Evolutionary conservation across 257 asterid genomes (phyloP).

Genomic region (Solanum etuberosum): DNA sequence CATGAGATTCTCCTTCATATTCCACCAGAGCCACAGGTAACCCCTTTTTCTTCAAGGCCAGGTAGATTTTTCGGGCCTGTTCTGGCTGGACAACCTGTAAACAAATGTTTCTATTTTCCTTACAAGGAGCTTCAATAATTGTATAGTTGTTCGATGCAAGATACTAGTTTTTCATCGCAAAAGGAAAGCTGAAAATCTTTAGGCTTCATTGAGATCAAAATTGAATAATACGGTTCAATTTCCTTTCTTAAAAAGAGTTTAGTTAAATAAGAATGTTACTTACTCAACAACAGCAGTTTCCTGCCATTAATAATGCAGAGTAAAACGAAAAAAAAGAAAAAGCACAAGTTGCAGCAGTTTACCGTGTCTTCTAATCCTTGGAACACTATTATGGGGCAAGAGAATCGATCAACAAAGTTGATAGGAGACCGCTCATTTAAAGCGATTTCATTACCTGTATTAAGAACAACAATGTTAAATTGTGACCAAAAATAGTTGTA

Average conservation of each 20-base stretch:
- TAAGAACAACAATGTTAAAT: background rate
- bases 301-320: background rate
- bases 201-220: background rate
- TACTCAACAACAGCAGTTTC: background rate
- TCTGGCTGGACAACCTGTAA: slow-evolving; percentile 73
- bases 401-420: slow-evolving; percentile 49
- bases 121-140: background rate
- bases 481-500: background rate
- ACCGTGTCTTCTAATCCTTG: slow-evolving; percentile 97
- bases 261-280: background rate
- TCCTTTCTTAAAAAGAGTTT: background rate
- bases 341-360: background rate
- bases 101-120: background rate
- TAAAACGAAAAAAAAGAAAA: background rate
- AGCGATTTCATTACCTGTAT: slow-evolving; percentile 36
- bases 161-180: background rate
- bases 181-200: background rate
- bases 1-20: slow-evolving; percentile 91
- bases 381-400: slow-evolving; percentile 61
- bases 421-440: slow-evolving; percentile 52
- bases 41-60: slow-evolving; percentile 72
- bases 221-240: background rate
- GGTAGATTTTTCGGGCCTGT: slow-evolving; percentile 82
- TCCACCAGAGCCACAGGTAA: slow-evolving; percentile 83
- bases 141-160: background rate